Percentiles rank a stretch among this genome's conserved stretches.
These are phyloP conservation scores for Kuraishia ogatae DNA, from an alignment of 805 yeast genomes.

Conservation along the genomic window DNA sequence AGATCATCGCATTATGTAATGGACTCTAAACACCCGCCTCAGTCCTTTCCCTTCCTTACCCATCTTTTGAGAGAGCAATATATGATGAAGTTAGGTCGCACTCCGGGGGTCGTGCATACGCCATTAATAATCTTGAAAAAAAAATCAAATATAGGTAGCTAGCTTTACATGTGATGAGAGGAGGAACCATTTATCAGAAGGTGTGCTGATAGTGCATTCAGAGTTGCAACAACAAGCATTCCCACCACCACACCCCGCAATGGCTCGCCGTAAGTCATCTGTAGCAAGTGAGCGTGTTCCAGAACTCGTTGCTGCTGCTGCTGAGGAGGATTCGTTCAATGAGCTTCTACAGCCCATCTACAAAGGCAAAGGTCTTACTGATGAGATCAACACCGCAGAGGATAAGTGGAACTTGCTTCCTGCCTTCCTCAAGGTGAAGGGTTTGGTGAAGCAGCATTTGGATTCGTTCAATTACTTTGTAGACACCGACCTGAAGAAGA, in stretches of 20 bases:
- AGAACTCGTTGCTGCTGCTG: background rate
- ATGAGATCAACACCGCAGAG: constrained; percentile 82
- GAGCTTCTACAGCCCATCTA: constrained; percentile 74
- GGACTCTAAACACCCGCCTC: too few species aligned
- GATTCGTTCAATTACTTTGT: constrained; percentile 98
- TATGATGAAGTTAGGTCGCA: background rate
- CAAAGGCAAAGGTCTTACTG: constrained; percentile 81
- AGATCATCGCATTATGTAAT: too few species aligned
- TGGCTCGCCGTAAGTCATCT: constrained; percentile 6
- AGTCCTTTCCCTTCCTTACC: too few species aligned
- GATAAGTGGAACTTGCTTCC: constrained; percentile 97
- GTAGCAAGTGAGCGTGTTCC: background rate
- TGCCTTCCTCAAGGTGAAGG: constrained; percentile 91
- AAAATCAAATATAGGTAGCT: background rate
- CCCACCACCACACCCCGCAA: constrained; percentile 4
- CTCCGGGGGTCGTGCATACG: background rate
- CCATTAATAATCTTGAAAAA: background rate
- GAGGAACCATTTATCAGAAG: background rate
- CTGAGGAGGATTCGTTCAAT: constrained; percentile 52
- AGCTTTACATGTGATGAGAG: background rate
- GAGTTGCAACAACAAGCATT: background rate
- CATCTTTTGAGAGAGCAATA: too few species aligned
- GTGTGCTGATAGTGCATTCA: background rate
- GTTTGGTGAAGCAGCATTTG: constrained; percentile 92
- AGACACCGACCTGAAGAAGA: constrained; percentile 86